Conservation (phyloP, 805 yeast species). For the Metschnikowia bowlesiae region DNA sequence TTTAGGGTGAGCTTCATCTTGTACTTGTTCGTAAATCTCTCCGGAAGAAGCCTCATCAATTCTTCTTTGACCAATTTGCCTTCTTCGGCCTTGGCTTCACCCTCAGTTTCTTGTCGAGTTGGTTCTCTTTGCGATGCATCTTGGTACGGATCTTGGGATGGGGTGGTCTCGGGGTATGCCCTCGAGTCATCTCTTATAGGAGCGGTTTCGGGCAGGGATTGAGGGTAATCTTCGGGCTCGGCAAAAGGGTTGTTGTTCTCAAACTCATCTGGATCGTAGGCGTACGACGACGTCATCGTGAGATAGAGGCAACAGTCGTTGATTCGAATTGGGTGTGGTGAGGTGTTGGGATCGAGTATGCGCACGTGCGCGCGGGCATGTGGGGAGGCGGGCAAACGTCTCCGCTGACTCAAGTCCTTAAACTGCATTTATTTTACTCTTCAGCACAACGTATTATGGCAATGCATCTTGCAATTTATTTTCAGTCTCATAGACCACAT, state of each 20-base stretch:
- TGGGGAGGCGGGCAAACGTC: not conserved
- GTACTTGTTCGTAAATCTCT: constrained; percentile 42
- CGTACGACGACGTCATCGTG: constrained; percentile 39
- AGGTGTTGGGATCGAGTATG: constrained; percentile 3
- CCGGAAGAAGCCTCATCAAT: constrained; percentile 46
- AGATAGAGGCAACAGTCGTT: not conserved
- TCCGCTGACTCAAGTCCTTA: no score
- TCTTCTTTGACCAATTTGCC: constrained; percentile 35
- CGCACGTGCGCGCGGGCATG: constrained; percentile 1
- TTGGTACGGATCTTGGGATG: not conserved
- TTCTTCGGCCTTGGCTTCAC: constrained; percentile 3
- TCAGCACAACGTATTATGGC: no score
- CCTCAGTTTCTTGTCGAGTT: not conserved
- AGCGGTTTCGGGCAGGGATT: not conserved
- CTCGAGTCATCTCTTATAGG: not conserved
- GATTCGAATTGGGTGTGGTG: not conserved
- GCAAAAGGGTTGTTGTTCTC: constrained; percentile 43
- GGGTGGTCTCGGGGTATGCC: not conserved
- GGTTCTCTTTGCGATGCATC: not conserved
- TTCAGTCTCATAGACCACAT: no score
- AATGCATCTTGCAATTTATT: no score
- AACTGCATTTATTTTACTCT: no score
- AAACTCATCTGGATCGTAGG: constrained; percentile 45
- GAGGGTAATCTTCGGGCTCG: constrained; percentile 21
- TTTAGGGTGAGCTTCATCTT: constrained; percentile 52